Percentiles rank a stretch among this genome's conserved stretches.
These are phyloP conservation scores for Aspergillus hortae DNA, from an alignment of 2,329 filamentous ascomycete genomes.

Conservation along the genomic window DNA sequence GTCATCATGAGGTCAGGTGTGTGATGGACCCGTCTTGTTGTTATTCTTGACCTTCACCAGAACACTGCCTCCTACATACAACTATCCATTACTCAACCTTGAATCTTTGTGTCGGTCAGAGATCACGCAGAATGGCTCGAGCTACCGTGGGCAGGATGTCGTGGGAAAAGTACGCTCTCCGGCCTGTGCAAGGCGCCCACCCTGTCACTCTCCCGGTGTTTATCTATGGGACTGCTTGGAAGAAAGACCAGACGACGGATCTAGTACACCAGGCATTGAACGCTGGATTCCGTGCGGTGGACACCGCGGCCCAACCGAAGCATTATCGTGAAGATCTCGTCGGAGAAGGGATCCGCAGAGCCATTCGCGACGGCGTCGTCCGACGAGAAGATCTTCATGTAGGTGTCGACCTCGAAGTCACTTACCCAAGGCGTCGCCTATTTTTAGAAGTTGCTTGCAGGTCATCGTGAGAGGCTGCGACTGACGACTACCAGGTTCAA, in stretches of 20 bases:
- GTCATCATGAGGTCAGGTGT: constrained; percentile 12
- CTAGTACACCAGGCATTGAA: constrained; percentile 67
- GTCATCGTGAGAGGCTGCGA: neutral
- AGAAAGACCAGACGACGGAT: constrained; percentile 63
- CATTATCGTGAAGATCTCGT: constrained; percentile 74
- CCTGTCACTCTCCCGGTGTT: constrained; percentile 41
- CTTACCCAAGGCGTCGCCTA: neutral
- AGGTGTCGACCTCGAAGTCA: constrained; percentile 19
- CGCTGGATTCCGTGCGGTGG: constrained; percentile 68
- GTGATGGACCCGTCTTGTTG: neutral
- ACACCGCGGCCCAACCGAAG: constrained; percentile 74
- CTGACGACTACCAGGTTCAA: constrained; percentile 56
- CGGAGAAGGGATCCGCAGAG: constrained; percentile 62
- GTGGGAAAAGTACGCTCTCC: constrained; percentile 30
- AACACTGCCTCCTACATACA: neutral
- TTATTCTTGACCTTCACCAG: neutral
- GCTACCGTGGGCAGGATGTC: constrained; percentile 22
- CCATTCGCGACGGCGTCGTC: constrained; percentile 58
- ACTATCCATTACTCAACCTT: neutral
- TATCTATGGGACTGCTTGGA: constrained; percentile 86
- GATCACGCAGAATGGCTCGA: constrained; percentile 17
- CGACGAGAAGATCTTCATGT: constrained; percentile 62
- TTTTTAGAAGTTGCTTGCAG: neutral
- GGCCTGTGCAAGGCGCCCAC: constrained; percentile 20
- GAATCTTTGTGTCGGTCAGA: neutral